Evolutionary conservation across 176 grass and related monocot genomes (phyloP), one percentile per base, ranked within the genome.

Genomic region (Oryza nivara): DNA sequence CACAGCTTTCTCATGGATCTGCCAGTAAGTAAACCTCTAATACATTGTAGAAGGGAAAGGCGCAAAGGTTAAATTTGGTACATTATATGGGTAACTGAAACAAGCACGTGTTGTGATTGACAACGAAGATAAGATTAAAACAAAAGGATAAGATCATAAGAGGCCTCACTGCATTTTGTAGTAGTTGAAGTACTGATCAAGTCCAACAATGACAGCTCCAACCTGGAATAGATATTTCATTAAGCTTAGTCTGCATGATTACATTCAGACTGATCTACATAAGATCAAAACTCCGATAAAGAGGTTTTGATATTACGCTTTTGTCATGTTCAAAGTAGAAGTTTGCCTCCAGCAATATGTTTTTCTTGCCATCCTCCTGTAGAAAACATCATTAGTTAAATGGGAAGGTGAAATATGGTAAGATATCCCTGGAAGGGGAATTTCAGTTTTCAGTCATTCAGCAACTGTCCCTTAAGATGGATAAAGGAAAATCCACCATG

Each of bases 101-200:
- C 69, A 60, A 80, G 6, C 40, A 41, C 40, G 49, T 20, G 47
- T 58, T 51, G 58, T 58, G 45, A 73, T 70, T 65, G 22, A 35
- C 56, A 78, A 87, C 11, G 22, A 82, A 77, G 20, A 83, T 74
- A 80, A 88, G 34, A 67, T 65, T 85, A 66, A 58, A 74, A 6
- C 15, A 79, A 60, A 54, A 70, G 43, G 87, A 38, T 38, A 38
- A 38, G 40, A 41, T 41, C 40, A 77, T 77, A 80, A 75, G 60
- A 84, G 35, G 65, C 65, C 77, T 88, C 72, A 95, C 91, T 95
- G 93, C 81, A 98, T 90, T 87, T 98, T 98, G 82, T 98, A 98
- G 81, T 93, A 98, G 64, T 92, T 98, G 78, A 98, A 93, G 89
- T 98, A 88, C 22, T 93, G 93, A 92, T 98, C 96, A 83, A 98